These are phyloP conservation scores for Pelargonium cotyledonis DNA, from an alignment of 441 rosid species.

Conservation along the genomic window DNA sequence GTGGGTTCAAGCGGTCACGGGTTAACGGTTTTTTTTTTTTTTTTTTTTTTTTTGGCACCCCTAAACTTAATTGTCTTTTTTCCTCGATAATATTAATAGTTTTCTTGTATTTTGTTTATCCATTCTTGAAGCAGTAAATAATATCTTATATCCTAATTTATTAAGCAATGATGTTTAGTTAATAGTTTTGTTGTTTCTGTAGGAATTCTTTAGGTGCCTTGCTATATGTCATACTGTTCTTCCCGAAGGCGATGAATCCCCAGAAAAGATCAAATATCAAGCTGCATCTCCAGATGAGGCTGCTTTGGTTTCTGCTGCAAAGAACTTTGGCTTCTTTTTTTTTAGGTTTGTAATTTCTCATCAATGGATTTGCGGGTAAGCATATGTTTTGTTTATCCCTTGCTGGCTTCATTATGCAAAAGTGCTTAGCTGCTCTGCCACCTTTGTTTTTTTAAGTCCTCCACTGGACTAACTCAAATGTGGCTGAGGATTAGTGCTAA, in stretches of 20 bases:
- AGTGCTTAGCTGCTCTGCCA: background rate
- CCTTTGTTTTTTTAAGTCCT: background rate
- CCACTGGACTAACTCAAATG: background rate
- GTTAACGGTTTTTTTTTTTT: too few species aligned
- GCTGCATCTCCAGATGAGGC: conserved; percentile 99
- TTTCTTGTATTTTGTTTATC: background rate
- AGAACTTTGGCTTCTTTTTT: conserved; percentile 98
- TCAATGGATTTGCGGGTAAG: background rate
- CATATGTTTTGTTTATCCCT: background rate
- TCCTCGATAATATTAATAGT: too few species aligned
- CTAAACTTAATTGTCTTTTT: too few species aligned
- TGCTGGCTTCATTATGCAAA: background rate
- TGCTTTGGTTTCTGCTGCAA: conserved; percentile 95
- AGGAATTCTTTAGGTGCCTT: conserved; percentile 92
- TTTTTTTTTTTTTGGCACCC: too few species aligned
- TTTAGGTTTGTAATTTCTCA: conserved; percentile 44
- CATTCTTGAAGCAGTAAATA: conserved; percentile 5
- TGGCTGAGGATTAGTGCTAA: background rate
- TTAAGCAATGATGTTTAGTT: conserved; percentile 6
- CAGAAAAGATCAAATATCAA: conserved; percentile 87
- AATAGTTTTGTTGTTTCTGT: conserved; percentile 18
- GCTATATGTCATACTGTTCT: conserved; percentile 99
- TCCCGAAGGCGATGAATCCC: conserved; percentile 97
- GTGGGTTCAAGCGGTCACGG: too few species aligned
- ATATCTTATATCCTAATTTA: background rate